phyloP scores from a whole-genome alignment of 352 stramenopile species.

The Phytophthora syringae region DNA sequence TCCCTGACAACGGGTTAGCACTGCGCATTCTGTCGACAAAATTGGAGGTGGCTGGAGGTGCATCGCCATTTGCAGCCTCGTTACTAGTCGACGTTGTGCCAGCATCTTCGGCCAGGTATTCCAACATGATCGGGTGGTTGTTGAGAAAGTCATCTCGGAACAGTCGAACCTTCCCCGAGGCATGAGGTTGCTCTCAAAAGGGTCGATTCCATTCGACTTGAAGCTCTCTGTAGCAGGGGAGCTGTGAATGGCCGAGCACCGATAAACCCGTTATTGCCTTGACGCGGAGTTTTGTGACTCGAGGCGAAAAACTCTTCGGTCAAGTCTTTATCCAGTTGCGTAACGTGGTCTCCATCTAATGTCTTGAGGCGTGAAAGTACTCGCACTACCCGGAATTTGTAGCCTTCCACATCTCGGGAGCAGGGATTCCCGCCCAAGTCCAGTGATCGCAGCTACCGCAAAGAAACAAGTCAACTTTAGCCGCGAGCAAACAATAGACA shows the following conservation, averaged over 20 bases:
- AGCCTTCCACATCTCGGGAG: constrained; percentile 59
- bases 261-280: constrained; percentile 24
- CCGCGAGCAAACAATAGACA: neutral
- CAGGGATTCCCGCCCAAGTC: constrained; percentile 83
- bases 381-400: constrained; percentile 79
- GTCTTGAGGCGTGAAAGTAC: constrained; percentile 66
- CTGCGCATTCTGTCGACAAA: constrained; percentile 73
- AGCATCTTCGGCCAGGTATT: constrained; percentile 72
- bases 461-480: neutral
- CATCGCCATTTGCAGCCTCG: constrained; percentile 3
- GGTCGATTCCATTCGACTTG: constrained; percentile 39
- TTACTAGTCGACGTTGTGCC: constrained; percentile 19
- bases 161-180: constrained; percentile 78
- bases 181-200: constrained; percentile 69
- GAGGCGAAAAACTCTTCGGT: constrained; percentile 62
- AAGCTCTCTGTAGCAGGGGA: constrained; percentile 10
- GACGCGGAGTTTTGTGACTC: constrained; percentile 5
- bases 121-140: constrained; percentile 81
- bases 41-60: constrained; percentile 15
- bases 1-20: constrained; percentile 43
- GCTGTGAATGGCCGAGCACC: constrained; percentile 49
- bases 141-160: constrained; percentile 89
- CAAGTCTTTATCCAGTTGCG: constrained; percentile 76
- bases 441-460: constrained; percentile 60
- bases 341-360: constrained; percentile 78